Evolutionary conservation across 192 early-diverging fungal species (phyloP).

Genomic region (Backusella westeae): DNA sequence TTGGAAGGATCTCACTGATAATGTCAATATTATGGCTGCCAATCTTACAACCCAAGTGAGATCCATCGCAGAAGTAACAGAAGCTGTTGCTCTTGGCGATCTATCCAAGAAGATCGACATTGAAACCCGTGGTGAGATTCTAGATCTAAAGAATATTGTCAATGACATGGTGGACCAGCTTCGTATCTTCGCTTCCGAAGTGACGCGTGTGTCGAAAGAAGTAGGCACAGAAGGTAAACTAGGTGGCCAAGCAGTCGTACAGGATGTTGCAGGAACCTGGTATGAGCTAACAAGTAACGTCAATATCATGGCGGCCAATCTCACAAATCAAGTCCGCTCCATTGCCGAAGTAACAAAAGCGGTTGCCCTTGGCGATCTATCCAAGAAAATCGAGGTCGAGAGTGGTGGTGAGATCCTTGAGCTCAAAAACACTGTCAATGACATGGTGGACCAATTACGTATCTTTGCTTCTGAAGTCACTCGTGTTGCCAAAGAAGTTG

Average conservation of each 20-base stretch:
- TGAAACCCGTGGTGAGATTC: conserved; percentile 52
- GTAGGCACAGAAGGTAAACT: conserved; percentile 75
- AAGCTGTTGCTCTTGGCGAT: conserved; percentile 55
- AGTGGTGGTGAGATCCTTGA: conserved; percentile 49
- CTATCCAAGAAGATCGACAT: conserved; percentile 50
- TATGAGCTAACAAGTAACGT: conserved; percentile 65
- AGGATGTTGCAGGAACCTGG: conserved; percentile 73
- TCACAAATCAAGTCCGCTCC: conserved; percentile 48
- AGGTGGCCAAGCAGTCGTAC: conserved; percentile 74
- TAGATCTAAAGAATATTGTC: conserved; percentile 59
- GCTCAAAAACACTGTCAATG: conserved; percentile 55
- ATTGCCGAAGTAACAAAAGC: conserved; percentile 52
- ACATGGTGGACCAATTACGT: conserved; percentile 63
- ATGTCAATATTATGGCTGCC: conserved; percentile 66
- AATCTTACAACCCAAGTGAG: conserved; percentile 59
- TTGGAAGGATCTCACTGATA: conserved; percentile 75
- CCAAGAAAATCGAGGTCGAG: conserved; percentile 38
- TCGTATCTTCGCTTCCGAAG: conserved; percentile 59
- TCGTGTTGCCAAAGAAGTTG: too few relatives aligned
- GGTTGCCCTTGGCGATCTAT: conserved; percentile 43
- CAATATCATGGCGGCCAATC: conserved; percentile 52
- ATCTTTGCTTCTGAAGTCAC: conserved; percentile 7
- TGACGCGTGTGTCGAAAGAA: conserved; percentile 61
- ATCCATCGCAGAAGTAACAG: conserved; percentile 52
- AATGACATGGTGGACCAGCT: conserved; percentile 68